Evolutionary conservation across 2,329 filamentous ascomycete genomes (phyloP), one percentile per base, ranked within the genome.

Genomic region (Metarhizium rileyi): DNA sequence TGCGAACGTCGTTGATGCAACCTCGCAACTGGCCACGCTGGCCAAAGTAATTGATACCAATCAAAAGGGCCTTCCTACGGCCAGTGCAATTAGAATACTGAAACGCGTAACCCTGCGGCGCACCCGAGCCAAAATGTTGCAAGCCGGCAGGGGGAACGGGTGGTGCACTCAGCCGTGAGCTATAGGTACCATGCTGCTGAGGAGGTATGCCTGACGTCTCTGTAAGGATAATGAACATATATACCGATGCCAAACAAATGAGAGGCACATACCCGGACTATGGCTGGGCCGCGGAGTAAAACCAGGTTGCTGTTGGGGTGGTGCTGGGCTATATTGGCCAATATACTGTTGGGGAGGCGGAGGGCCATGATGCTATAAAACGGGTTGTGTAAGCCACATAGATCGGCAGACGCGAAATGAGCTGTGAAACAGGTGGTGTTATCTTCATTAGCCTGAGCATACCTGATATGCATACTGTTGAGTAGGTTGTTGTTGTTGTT

Each of bases 1-100:
- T 96, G 70, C 90, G 87, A 41, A 96, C 91, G 65, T 97, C 91
- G 64, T 97, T 96, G 73, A 96, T 96, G 63, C 91, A 97, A 43
- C 91, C 91, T 51, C 90, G 78, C 44, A 96, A 75, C 73, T 96
- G 87, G 26, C 90, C 90, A 51, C 87, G 82, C 70, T 96, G 90
- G 47, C 86, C 84, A 64, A 96, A 96, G 70, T 97, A 96, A 70
- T 96, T 96, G 74, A 96, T 95, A 49, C 91, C 91, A 58, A 96
- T 91, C 53, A 97, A 70, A 27, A 96, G 72, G 4, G 90, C 91
- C 71, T 96, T 96, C 63, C 90, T 77, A 59, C 83, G 81, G 43
- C 90, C 91, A 5, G 86, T 94, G 66, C 90, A 97, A 57, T 85
- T 85, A 44, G 90, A 95, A 68, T 96, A 96, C 67, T 91, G 87